phyloP scores from a whole-genome alignment of 495 filamentous ascomycete species.

The Annulohypoxylon bovei region DNA sequence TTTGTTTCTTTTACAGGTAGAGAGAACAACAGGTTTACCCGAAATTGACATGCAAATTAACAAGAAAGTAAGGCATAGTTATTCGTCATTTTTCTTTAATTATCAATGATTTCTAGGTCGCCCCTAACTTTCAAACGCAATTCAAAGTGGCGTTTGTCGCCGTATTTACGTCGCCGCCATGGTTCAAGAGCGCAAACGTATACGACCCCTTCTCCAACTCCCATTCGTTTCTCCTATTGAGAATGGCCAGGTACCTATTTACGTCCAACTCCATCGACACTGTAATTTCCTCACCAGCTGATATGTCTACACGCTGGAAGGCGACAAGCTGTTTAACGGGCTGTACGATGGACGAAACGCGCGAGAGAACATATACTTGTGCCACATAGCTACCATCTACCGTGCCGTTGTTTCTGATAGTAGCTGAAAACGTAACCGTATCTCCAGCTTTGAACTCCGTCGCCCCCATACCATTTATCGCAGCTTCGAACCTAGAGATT shows the following conservation, averaged over 20 bases:
- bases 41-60: too few relatives aligned
- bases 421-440: constrained; percentile 47
- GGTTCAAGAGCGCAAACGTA: constrained; percentile 53
- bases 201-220: constrained; percentile 54
- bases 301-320: constrained; percentile 50
- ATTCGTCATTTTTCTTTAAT: too few relatives aligned
- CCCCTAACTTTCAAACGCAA: constrained; percentile 35
- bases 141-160: constrained; percentile 49
- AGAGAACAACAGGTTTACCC: too few relatives aligned
- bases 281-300: constrained; percentile 38
- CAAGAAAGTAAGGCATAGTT: too few relatives aligned
- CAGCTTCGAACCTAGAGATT: constrained; percentile 39
- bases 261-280: constrained; percentile 49
- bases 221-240: constrained; percentile 53
- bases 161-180: constrained; percentile 48
- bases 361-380: constrained; percentile 52
- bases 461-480: constrained; percentile 3
- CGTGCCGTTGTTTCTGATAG: constrained; percentile 47
- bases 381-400: constrained; percentile 51
- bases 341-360: constrained; percentile 52
- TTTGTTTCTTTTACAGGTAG: neutral
- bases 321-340: constrained; percentile 55
- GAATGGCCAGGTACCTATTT: constrained; percentile 51
- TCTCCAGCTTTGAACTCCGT: constrained; percentile 41
- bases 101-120: too few relatives aligned